Conservation (phyloP, 305 asterid species). For the Solanum hybrid region DNA sequence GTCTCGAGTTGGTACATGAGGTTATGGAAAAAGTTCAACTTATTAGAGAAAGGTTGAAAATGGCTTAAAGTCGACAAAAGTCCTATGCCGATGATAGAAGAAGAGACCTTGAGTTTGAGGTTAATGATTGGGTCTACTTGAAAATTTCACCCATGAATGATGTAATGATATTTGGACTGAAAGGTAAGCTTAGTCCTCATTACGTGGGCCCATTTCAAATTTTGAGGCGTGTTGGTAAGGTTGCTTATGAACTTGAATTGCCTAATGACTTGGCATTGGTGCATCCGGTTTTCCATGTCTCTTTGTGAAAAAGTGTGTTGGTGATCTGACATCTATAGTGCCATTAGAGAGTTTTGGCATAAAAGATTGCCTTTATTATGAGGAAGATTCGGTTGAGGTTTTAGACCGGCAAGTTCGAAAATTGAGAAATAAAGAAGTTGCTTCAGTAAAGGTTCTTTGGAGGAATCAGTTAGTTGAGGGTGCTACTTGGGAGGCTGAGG, state of each 20-base stretch:
- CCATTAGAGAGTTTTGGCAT: neutral
- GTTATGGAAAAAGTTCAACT: neutral
- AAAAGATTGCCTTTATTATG: too few relatives aligned
- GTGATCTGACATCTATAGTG: neutral
- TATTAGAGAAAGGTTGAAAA: neutral
- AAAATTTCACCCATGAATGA: neutral
- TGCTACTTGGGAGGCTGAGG: neutral
- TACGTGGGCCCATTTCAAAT: neutral
- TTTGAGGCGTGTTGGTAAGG: neutral
- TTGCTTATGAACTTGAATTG: neutral
- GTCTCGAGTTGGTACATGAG: neutral
- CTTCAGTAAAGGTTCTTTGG: neutral
- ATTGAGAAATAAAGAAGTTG: too few relatives aligned
- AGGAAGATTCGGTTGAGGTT: neutral
- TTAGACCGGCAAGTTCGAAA: neutral
- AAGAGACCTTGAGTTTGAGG: neutral
- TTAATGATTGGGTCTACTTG: neutral
- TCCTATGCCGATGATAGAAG: too few relatives aligned
- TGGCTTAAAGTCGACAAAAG: too few relatives aligned
- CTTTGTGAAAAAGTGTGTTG: neutral
- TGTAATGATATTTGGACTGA: neutral
- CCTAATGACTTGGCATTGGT: neutral
- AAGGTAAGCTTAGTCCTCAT: too few relatives aligned
- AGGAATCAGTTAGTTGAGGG: neutral
- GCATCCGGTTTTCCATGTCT: neutral